Base-by-base conservation (phyloP, 2,329 filamentous ascomycete genomes). In the Rutstroemia sp. region DNA sequence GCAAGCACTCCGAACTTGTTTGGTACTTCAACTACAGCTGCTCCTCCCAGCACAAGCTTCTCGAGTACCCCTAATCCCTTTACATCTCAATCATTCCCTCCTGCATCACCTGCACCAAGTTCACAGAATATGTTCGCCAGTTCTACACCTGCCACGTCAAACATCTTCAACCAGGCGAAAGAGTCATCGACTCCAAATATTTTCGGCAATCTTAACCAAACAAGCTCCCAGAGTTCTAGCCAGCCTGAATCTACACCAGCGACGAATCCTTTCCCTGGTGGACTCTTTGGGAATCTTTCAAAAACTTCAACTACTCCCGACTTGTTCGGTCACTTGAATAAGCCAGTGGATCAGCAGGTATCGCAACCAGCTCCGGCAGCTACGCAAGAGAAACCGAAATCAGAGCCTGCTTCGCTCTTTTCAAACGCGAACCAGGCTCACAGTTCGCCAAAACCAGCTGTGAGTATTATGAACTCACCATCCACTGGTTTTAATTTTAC, bases 271-370 rank as follows among this genome's bases (percentile, higher is more conserved):
- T 41, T 19, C 14, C 16, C 39, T 8, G 6, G 56, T 60, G 46
- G 46, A 39, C 39, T 42, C 6, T 46, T 46, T 46, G 42, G 42
- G 5, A 12, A 21, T 46, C 18, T 23, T 23, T 45, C 41, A 14
- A 57, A 42, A 51, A 52, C 8, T 16, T 21, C 42, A 25, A 54
- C 46, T 18, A 14, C 54, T 42, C 47, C 52, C 7, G 57, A 61
- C 19, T 30, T 61, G 14, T 62, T 65, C 37, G 57, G 59, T 41
- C 60, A 57, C 46, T 52, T 65, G 21, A 63, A 63, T 42, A 62
- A 64, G 52, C 59, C 63, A 25, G 56, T 64, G 21, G 56, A 58
- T 51, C 49, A 59, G 14, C 54, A 52, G 14, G 48, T 58, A 21
- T 51, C 57, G 9, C 42, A 61, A 25, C 58, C 60, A 27, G 58